Conservation (phyloP, 2,329 filamentous ascomycete species). For the Teratosphaeria epicoccoides region DNA sequence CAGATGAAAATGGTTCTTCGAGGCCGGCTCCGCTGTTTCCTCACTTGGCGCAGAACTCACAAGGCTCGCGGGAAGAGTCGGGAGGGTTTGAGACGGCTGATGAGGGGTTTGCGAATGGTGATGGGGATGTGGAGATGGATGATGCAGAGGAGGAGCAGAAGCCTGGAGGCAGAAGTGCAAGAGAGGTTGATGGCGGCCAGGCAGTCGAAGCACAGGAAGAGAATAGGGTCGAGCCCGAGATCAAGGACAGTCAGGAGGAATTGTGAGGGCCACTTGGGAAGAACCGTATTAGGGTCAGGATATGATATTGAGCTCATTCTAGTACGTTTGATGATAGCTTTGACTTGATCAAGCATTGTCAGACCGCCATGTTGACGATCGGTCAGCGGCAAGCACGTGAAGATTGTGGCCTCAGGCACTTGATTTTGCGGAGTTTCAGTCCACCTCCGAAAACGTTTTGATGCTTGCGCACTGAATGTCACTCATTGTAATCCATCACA, state of each 20-base stretch:
- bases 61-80: neutral
- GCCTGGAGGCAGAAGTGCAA: too few species aligned
- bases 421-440: neutral
- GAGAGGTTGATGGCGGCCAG: neutral
- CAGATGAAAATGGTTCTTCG: neutral
- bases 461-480: neutral
- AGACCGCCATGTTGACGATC: too few species aligned
- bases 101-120: conserved; percentile 2
- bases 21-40: neutral
- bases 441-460: neutral
- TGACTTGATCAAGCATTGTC: too few species aligned
- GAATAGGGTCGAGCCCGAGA: neutral
- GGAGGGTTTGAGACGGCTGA: neutral
- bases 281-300: neutral
- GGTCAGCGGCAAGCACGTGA: too few species aligned
- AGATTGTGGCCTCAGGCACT: neutral
- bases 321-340: too few species aligned
- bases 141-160: neutral
- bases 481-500: too few species aligned
- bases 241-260: neutral
- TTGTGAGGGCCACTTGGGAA: neutral
- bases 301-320: neutral
- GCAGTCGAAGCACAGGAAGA: neutral
- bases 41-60: neutral
- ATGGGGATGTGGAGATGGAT: neutral